Percentiles rank a stretch among this genome's conserved stretches.
Evolutionary conservation across 2,329 filamentous ascomycete genomes (phyloP).

Genomic region (Arthrocladium fulminans): DNA sequence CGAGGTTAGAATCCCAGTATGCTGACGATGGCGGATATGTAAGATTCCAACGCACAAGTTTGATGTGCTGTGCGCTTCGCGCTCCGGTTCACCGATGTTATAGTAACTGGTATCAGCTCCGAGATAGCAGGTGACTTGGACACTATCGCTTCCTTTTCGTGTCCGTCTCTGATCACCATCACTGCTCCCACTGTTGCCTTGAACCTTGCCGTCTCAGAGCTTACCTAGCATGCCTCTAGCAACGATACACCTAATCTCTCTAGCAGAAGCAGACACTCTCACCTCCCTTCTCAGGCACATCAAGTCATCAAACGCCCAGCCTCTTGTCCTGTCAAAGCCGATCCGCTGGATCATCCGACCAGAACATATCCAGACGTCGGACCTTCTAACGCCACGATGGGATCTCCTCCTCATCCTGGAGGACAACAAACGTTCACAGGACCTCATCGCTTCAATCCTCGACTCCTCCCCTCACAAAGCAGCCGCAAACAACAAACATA

Average conservation of each 20-base stretch:
- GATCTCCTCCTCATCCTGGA: constrained; percentile 31
- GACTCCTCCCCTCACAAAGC: constrained; percentile 13
- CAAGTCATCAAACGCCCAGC: constrained; percentile 20
- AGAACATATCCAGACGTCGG: constrained; percentile 25
- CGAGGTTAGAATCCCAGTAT: too few species aligned
- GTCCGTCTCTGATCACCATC: too few species aligned
- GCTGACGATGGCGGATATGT: too few species aligned
- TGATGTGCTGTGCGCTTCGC: too few species aligned
- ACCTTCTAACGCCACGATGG: constrained; percentile 27
- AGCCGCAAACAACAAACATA: neutral
- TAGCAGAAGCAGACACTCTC: constrained; percentile 21
- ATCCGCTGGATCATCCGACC: constrained; percentile 31
- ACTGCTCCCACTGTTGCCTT: too few species aligned
- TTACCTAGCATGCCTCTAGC: constrained; percentile 27
- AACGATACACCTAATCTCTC: constrained; percentile 29
- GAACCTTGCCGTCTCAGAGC: neutral
- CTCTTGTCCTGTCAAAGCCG: constrained; percentile 30
- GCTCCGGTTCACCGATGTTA: too few species aligned
- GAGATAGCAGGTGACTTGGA: too few species aligned
- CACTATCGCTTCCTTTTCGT: too few species aligned
- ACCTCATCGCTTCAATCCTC: constrained; percentile 16
- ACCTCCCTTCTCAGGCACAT: constrained; percentile 26
- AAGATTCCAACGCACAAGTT: too few species aligned
- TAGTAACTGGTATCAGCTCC: too few species aligned
- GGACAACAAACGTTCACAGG: constrained; percentile 17